Conservation (phyloP, 441 rosid species). For the Populus hybrid region DNA sequence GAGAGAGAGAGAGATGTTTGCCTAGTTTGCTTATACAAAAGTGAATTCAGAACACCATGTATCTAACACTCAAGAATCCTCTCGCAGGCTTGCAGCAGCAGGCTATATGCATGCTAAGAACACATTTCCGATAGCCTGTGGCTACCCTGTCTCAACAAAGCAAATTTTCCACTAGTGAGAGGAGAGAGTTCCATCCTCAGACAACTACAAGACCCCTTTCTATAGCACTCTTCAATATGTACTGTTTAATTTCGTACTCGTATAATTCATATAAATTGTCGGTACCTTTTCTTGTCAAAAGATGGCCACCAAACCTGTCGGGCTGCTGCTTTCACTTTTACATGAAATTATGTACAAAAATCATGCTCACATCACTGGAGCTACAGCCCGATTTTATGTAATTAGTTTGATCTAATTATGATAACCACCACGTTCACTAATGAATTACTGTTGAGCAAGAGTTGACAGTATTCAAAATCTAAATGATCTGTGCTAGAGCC, state of each 20-base stretch:
- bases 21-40: conserved; percentile 22
- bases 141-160: no score
- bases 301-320: neutral
- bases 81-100: no score
- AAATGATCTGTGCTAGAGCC: neutral
- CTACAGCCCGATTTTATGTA: neutral
- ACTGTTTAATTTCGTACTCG: neutral
- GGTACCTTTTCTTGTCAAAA: neutral
- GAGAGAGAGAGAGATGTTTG: neutral
- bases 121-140: neutral
- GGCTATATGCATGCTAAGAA: no score
- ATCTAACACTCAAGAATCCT: no score
- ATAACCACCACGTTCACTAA: no score
- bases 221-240: no score
- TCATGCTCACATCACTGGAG: neutral
- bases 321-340: neutral
- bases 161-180: neutral
- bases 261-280: neutral
- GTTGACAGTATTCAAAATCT: no score
- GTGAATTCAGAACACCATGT: conserved; percentile 10
- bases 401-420: neutral
- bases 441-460: neutral
- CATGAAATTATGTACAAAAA: no score
- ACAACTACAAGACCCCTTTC: no score
- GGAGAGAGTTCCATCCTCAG: neutral